Percentiles rank a stretch among this genome's conserved stretches.
Evolutionary conservation across 2,329 filamentous ascomycete genomes (phyloP).

Genomic region (Fusarium concolor): DNA sequence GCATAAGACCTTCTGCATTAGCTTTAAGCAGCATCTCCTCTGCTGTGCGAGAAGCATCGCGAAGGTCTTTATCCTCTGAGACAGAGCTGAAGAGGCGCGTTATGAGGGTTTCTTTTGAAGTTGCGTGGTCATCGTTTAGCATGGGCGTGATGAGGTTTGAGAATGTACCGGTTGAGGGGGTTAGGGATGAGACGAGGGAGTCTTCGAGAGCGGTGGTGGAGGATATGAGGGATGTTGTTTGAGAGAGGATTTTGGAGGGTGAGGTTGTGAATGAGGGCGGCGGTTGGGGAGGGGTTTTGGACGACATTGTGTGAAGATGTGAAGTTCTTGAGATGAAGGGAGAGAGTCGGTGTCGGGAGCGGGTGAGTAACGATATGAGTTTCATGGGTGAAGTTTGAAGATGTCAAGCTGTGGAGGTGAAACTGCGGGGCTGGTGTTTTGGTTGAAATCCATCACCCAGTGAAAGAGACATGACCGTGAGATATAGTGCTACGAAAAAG

Average conservation of each 20-base stretch:
- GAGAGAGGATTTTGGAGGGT: constrained; percentile 27
- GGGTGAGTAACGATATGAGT: not conserved
- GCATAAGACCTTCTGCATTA: constrained; percentile 36
- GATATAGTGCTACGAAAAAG: too few relatives aligned
- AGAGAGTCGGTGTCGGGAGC: not conserved
- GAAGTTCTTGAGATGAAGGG: rapidly evolving
- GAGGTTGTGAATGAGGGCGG: constrained; percentile 38
- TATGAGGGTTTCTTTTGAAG: constrained; percentile 27
- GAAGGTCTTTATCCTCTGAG: constrained; percentile 38
- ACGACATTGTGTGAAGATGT: constrained; percentile 10
- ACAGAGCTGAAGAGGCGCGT: constrained; percentile 45
- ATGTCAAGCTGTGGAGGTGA: not conserved
- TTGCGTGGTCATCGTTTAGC: constrained; percentile 38
- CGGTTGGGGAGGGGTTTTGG: constrained; percentile 34
- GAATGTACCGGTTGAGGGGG: constrained; percentile 39
- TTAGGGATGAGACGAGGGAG: constrained; percentile 31
- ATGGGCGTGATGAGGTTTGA: constrained; percentile 37
- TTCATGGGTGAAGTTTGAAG: constrained; percentile 1
- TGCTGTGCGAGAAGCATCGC: constrained; percentile 45
- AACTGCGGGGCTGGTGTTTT: constrained; percentile 29
- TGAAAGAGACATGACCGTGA: not conserved
- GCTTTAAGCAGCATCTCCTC: constrained; percentile 41
- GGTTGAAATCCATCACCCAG: not conserved
- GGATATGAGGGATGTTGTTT: constrained; percentile 51
- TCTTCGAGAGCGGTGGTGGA: constrained; percentile 38